These are phyloP conservation scores for Liriodendron chinense DNA, from an alignment of 164 flowering plant genomes.

Conservation along the genomic window DNA sequence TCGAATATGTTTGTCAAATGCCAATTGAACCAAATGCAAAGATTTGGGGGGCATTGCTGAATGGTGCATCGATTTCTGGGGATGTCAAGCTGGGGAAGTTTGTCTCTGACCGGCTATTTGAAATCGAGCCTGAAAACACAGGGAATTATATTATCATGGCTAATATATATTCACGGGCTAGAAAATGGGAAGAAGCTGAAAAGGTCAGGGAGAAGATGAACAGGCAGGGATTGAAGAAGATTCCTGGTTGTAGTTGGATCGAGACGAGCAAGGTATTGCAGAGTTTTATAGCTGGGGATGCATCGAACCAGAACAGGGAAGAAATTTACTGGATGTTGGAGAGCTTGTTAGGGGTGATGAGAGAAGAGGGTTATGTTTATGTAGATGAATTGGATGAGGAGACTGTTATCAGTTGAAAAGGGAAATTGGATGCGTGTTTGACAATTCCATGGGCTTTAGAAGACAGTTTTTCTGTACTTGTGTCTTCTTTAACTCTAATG, in stretches of 20 bases:
- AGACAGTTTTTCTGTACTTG: background rate
- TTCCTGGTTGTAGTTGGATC: constrained; percentile 72
- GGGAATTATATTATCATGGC: constrained; percentile 74
- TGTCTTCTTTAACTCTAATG: background rate
- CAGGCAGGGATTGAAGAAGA: constrained; percentile 53
- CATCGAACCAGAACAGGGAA: constrained; percentile 29
- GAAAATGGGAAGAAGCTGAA: constrained; percentile 80
- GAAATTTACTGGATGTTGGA: constrained; percentile 36
- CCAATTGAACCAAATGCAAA: constrained; percentile 67
- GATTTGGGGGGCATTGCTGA: constrained; percentile 80
- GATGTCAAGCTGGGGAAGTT: constrained; percentile 65
- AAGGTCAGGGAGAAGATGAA: constrained; percentile 57
- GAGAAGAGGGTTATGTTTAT: constrained; percentile 40
- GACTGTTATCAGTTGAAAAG: constrained; percentile 11
- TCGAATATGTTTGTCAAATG: constrained; percentile 55
- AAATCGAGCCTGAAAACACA: constrained; percentile 73
- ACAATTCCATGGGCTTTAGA: background rate
- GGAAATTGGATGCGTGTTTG: background rate
- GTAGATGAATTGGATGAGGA: constrained; percentile 33
- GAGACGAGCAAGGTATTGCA: constrained; percentile 41
- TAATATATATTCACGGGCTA: constrained; percentile 70
- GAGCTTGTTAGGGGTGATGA: constrained; percentile 37
- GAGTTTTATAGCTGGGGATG: constrained; percentile 41
- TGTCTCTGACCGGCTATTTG: constrained; percentile 47
- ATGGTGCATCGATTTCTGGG: constrained; percentile 64